phyloP scores from a whole-genome alignment of 805 yeast species.

The Ogataea trehalophila region DNA sequence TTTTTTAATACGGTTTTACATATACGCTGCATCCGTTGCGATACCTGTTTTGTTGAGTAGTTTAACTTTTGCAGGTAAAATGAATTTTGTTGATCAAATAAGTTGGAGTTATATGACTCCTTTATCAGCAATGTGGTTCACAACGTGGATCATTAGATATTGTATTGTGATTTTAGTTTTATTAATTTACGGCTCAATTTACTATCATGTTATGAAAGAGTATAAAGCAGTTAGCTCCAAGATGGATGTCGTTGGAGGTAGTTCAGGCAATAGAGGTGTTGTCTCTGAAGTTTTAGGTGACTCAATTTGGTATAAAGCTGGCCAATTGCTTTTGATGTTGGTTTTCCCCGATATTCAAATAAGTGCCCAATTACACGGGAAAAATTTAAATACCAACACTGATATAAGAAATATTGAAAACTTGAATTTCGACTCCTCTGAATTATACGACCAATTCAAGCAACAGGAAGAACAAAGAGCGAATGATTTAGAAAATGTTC shows the following conservation, averaged over 20 bases:
- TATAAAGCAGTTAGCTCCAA: slow-evolving; percentile 49
- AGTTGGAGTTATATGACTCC: slow-evolving; percentile 79
- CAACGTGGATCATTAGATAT: slow-evolving; percentile 83
- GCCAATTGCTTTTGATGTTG: slow-evolving; percentile 24
- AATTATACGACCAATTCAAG: not conserved
- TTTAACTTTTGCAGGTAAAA: slow-evolving; percentile 54
- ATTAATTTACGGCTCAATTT: slow-evolving; percentile 62
- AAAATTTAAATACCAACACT: slow-evolving; percentile 20
- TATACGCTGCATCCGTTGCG: slow-evolving; percentile 54
- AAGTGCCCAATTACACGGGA: slow-evolving; percentile 27
- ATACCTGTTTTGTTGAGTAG: slow-evolving; percentile 67
- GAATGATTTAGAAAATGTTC: not conserved
- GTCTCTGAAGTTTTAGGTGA: slow-evolving; percentile 22
- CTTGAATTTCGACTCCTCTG: slow-evolving; percentile 10
- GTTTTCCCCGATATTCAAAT: slow-evolving; percentile 30
- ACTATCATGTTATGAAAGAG: slow-evolving; percentile 64
- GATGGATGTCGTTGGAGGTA: slow-evolving; percentile 17
- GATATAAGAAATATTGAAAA: slow-evolving; percentile 25
- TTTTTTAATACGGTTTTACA: slow-evolving; percentile 48
- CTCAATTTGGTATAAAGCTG: slow-evolving; percentile 29
- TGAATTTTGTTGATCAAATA: slow-evolving; percentile 57
- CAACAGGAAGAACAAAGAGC: not conserved
- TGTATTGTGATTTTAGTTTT: slow-evolving; percentile 58
- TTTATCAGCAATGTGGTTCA: slow-evolving; percentile 64
- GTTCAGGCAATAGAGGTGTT: slow-evolving; percentile 9